Conservation (phyloP, 768 basidiomycete species). For the Termitomyces sp. region DNA sequence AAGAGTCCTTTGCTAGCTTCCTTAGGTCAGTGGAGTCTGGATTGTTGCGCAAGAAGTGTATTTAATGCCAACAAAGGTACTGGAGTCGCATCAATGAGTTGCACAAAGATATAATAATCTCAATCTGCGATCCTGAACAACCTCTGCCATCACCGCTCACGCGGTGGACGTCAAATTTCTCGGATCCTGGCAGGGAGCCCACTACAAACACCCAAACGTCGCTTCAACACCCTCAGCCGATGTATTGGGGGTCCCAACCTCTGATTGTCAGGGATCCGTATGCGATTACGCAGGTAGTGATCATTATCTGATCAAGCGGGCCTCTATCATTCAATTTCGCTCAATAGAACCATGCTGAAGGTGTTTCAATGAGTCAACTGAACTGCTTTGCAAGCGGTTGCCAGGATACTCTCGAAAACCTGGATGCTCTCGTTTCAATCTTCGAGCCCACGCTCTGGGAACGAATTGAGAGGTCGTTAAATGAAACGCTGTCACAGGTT, state of each 20-base stretch:
- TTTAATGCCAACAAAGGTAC: neutral
- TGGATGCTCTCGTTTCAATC: neutral
- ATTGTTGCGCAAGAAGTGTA: neutral
- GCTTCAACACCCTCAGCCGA: neutral
- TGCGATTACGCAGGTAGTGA: constrained; percentile 9
- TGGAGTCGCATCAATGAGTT: neutral
- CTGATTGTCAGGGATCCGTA: constrained; percentile 23
- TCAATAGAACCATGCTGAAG: constrained; percentile 14
- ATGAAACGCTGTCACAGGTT: too few species aligned
- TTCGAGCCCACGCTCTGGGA: too few species aligned
- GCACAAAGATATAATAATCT: neutral
- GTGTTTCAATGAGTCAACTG: neutral
- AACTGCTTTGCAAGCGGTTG: neutral
- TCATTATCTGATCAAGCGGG: neutral
- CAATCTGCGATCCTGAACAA: neutral
- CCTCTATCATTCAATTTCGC: neutral
- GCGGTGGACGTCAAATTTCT: neutral
- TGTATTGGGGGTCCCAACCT: constrained; percentile 11
- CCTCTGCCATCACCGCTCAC: neutral
- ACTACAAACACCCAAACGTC: neutral
- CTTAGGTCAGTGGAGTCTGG: neutral
- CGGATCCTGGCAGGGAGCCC: neutral
- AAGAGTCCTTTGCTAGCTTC: neutral
- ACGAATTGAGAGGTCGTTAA: neutral
- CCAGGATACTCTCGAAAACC: neutral